Base-by-base conservation (phyloP, 2,329 filamentous ascomycete genomes). In the Pezicula radicicola region DNA sequence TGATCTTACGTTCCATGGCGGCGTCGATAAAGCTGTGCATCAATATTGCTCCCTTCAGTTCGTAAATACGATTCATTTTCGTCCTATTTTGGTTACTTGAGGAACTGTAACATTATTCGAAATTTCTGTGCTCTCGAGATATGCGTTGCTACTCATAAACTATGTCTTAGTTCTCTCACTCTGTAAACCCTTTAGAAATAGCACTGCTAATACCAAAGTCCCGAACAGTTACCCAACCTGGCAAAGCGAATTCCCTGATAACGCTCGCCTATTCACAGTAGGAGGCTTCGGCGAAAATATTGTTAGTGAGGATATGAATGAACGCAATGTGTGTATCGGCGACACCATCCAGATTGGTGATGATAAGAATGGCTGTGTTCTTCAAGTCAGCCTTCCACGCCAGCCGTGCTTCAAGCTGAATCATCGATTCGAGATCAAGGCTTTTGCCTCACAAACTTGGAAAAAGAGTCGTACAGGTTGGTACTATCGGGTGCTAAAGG, bases 341-440 rank as follows among this genome's bases (percentile, higher is more conserved):
- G 84, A 88, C 58, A 69, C 81, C 13, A 70, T 84, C 16, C 69
- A 74, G 0, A 73, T 86, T 7, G 63, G 66, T 51, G 66, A 77
- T 0, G 67, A 72, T 43, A 70, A 73, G 2, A 46, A 35, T 1
- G 72, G 81, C 0, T 52, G 42, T 30, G 25, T 81, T 3, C 71
- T 86, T 0, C 79, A 87, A 58, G 78, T 87, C 21, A 79, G 76
- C 55, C 69, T 85, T 21, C 84, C 84, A 0, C 75, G 84, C 15
- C 78, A 83, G 57, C 84, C 84, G 9, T 87, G 84, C 68, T 87
- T 80, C 70, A 88, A 87, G 63, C 74, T 88, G 8, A 88, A 87
- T 62, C 83, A 87, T 59, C 80, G 84, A 1, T 88, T 88, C 64
- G 74, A 78, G 33, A 69, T 85, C 9, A 81, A 80, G 59, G 78